Conservation (phyloP, 371 early-diverging fungal genomes). For the Sporodiniella umbellata region DNA sequence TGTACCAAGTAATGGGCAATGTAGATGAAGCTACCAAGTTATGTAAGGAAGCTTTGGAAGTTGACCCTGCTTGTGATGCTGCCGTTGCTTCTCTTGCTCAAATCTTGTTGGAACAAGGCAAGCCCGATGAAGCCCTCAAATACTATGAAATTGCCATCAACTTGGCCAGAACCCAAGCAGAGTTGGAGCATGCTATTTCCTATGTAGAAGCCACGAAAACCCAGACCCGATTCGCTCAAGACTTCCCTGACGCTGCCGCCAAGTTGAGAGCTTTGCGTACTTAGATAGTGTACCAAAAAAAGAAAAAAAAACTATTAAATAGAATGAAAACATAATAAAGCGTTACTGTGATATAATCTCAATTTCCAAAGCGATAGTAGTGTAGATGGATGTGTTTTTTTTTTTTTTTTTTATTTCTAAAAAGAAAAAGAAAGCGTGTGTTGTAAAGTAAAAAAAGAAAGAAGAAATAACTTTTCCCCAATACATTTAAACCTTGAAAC, state of each 20-base stretch:
- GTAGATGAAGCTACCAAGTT: conserved; percentile 70
- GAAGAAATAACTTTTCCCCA: no score
- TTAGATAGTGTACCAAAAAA: conserved; percentile 3
- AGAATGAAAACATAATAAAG: no score
- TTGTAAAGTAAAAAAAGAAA: no score
- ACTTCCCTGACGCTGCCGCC: conserved; percentile 45
- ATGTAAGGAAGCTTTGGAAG: conserved; percentile 80
- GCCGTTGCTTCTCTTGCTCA: conserved; percentile 92
- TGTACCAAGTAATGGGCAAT: conserved; percentile 81
- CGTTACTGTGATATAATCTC: no score
- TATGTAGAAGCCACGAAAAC: conserved; percentile 65
- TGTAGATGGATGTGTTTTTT: no score
- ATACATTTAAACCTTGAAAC: conserved; percentile 73
- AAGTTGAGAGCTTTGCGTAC: conserved; percentile 34
- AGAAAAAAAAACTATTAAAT: background rate
- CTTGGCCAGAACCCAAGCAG: conserved; percentile 86
- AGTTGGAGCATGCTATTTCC: conserved; percentile 83
- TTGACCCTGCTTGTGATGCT: conserved; percentile 93
- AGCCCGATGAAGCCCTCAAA: conserved; percentile 78
- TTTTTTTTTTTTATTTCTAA: no score
- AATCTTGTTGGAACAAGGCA: conserved; percentile 82
- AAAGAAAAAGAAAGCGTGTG: no score
- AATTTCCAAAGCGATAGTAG: no score
- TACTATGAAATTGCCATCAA: conserved; percentile 84
- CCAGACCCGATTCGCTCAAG: conserved; percentile 40